Evolutionary conservation across 768 basidiomycete species (phyloP).

Genomic region (Mycena filopes): DNA sequence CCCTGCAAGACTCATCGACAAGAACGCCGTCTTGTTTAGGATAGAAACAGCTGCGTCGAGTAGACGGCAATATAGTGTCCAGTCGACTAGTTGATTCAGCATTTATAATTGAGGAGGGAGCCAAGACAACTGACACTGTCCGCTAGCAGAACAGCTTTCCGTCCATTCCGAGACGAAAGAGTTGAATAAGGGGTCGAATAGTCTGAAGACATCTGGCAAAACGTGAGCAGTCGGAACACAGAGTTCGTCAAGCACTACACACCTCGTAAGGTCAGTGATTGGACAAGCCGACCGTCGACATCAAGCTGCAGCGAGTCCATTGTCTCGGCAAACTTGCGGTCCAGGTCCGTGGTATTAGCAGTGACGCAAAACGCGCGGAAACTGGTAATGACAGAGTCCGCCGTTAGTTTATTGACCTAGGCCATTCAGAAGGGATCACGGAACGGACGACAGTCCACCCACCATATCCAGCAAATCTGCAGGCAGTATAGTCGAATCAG

Average conservation of each 20-base stretch:
- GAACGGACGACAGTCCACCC: constrained; percentile 18
- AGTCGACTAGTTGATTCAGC: constrained; percentile 57
- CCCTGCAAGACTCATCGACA: constrained; percentile 44
- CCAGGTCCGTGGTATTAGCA: constrained; percentile 63
- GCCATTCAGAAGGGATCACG: constrained; percentile 5
- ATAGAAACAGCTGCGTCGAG: constrained; percentile 53
- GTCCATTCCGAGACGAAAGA: constrained; percentile 59
- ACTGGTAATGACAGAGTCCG: constrained; percentile 52
- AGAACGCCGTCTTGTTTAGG: constrained; percentile 50
- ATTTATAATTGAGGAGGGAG: constrained; percentile 14
- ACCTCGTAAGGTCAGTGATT: constrained; percentile 60
- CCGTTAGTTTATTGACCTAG: constrained; percentile 62
- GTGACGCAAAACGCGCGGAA: constrained; percentile 62
- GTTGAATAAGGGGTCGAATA: constrained; percentile 51
- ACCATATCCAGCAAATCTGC: constrained; percentile 73
- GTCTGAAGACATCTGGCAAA: constrained; percentile 50
- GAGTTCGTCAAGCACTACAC: constrained; percentile 21
- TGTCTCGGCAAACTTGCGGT: constrained; percentile 60
- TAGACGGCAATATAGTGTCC: constrained; percentile 61
- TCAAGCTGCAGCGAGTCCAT: constrained; percentile 61
- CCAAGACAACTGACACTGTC: constrained; percentile 56
- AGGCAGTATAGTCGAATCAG: constrained; percentile 40
- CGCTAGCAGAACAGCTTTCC: constrained; percentile 51
- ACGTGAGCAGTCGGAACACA: background rate
- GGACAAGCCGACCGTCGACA: constrained; percentile 65